Percentiles rank a stretch among this genome's conserved stretches.
Evolutionary conservation across 2,329 filamentous ascomycete genomes (phyloP).

Genomic region (Dendryphion nanum): DNA sequence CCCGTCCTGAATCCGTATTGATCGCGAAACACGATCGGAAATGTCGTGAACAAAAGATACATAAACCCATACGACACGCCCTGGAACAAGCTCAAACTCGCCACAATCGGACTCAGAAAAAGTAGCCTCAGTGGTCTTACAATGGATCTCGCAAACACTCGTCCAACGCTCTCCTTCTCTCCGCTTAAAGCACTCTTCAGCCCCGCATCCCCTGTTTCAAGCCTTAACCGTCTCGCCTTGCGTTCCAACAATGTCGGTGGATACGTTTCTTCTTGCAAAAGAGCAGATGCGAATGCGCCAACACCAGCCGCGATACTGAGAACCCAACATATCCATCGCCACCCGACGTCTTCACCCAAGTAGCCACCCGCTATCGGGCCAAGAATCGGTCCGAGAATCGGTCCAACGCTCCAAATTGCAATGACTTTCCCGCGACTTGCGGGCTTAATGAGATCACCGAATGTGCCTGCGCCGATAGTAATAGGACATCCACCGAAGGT

Average conservation of each 20-base stretch:
- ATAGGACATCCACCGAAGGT: slow-evolving; percentile 14
- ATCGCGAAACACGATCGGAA: slow-evolving; percentile 21
- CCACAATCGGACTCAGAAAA: slow-evolving; percentile 42
- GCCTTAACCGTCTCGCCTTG: slow-evolving; percentile 8
- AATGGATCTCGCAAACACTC: slow-evolving; percentile 25
- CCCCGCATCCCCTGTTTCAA: slow-evolving; percentile 10
- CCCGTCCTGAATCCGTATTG: slow-evolving; percentile 15
- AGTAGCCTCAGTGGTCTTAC: slow-evolving; percentile 55
- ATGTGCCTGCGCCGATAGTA: slow-evolving; percentile 18
- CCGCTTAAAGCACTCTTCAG: slow-evolving; percentile 7
- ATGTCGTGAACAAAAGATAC: slow-evolving; percentile 29
- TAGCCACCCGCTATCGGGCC: slow-evolving; percentile 15
- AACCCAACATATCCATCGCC: slow-evolving; percentile 18
- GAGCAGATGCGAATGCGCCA: slow-evolving; percentile 1
- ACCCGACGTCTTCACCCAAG: slow-evolving; percentile 9
- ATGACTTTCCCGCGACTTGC: slow-evolving; percentile 18
- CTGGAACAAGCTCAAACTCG: slow-evolving; percentile 10
- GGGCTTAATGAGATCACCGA: slow-evolving; percentile 19
- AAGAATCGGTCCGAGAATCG: slow-evolving; percentile 12
- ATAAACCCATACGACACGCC: slow-evolving; percentile 36
- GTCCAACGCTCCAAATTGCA: slow-evolving; percentile 15
- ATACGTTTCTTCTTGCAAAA: slow-evolving; percentile 66
- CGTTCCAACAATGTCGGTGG: slow-evolving; percentile 62
- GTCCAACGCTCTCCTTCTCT: slow-evolving; percentile 2
- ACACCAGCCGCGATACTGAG: slow-evolving; percentile 7